phyloP scores from a whole-genome alignment of 192 early-diverging fungal species.

The Geranomyces variabilis region DNA sequence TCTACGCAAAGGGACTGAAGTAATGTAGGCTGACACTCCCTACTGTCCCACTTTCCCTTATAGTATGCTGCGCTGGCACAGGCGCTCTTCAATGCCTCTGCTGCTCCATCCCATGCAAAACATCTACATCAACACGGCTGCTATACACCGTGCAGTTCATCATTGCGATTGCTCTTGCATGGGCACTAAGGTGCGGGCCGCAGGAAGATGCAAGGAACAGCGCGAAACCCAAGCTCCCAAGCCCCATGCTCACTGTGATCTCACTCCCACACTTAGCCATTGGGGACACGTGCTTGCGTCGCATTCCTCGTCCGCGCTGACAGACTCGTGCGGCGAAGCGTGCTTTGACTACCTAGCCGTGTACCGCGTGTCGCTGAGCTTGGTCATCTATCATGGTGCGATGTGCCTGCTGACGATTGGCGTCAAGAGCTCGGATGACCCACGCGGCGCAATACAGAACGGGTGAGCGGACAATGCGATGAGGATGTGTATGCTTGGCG shows the following conservation, averaged over 20 bases:
- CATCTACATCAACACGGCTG: conserved; percentile 19
- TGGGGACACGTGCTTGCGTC: conserved; percentile 4
- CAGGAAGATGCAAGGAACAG: too few relatives aligned
- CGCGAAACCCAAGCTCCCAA: too few relatives aligned
- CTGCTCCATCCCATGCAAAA: conserved; percentile 8
- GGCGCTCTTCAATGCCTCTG: neutral
- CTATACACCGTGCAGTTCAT: conserved; percentile 25
- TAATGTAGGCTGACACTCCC: neutral
- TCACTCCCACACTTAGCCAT: neutral
- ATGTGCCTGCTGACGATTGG: conserved; percentile 20
- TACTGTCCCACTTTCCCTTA: neutral
- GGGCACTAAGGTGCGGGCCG: conserved; percentile 25
- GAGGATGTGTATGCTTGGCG: too few relatives aligned
- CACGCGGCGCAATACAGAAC: conserved; percentile 15
- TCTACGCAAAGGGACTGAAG: neutral
- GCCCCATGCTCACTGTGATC: too few relatives aligned
- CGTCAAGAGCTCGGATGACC: conserved; percentile 12
- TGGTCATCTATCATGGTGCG: conserved; percentile 22
- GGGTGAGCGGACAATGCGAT: conserved; percentile 12
- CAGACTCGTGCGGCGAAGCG: conserved; percentile 8
- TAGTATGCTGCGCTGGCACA: conserved; percentile 13
- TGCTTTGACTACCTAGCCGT: conserved; percentile 30
- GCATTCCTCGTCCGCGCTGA: conserved; percentile 10
- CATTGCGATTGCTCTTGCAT: conserved; percentile 2
- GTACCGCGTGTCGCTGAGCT: conserved; percentile 16